Evolutionary conservation across 2,329 filamentous ascomycete species (phyloP), one percentile per base, ranked within the genome.

Genomic region (Knufia fluminis): DNA sequence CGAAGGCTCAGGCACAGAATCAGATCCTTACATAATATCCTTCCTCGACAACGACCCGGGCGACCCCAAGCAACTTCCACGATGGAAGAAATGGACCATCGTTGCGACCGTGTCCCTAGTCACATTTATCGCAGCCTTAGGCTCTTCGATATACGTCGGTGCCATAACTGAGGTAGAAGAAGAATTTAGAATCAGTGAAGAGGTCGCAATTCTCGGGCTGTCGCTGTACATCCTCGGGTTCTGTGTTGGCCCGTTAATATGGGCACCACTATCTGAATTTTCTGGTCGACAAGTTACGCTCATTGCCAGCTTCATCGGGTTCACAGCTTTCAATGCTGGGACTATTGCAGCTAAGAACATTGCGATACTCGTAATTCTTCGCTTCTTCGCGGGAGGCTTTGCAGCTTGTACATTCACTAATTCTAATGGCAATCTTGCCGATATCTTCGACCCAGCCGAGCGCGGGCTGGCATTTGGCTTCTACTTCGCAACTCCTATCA

Each of bases 51-150:
- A 66, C 43, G 70, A 72, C 48, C 65, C 65, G 7, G 62, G 68
- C 24, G 68, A 72, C 44, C 69, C 70, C 2, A 63, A 71, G 58
- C 58, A 59, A 10, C 67, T 66, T 24, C 50, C 59, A 4, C 40
- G 43, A 3, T 33, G 50, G 22, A 64, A 59, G 58, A 72, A 72
- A 61, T 70, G 68, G 66, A 41, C 65, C 43, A 42, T 67, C 3
- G 65, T 66, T 3, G 65, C 66, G 8, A 49, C 52, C 3, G n/a
- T 49, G 4, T 31, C 49, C 1, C 62, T 83, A 41, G 79, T 77
- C 3, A 82, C 79, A 2, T 79, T 82, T 78, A 73, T 57, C 42
- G 66, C 71, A 20, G 73, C 74, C 0, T 73, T 71, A 65, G 71
- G 72, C 3, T 73, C 70, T 46, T 71, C 72, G 4, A 65, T 85